Evolutionary conservation across 495 filamentous ascomycete species (phyloP), one percentile per base, ranked within the genome.

Genomic region (Acidomyces sp.): DNA sequence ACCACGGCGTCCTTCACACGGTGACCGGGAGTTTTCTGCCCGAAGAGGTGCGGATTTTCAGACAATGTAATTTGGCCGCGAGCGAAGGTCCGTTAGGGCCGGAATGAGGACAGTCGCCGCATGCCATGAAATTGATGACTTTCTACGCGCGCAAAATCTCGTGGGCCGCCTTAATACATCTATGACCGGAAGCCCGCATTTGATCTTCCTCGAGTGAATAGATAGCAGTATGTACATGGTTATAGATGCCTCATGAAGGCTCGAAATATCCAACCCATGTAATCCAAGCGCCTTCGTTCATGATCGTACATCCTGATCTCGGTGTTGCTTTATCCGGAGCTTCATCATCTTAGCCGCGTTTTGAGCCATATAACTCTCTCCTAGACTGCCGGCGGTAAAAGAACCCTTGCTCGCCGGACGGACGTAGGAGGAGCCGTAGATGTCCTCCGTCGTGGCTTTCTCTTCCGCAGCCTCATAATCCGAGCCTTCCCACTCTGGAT

Each of bases 61-160:
- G 79, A 39, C 80, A 85, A 64, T 83, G 78, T 60, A 84, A 84
- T 54, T 62, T 82, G 55, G 77, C 78, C 23, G 75, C 71, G 22
- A 72, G 64, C 33, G 62, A 63, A 41, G 59, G 67, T 18, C 69
- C 71, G 9, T 43, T 66, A 46, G 72, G 71, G 0, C 69, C 70
- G 48, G 44, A 62, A 28, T 40, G 32, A 28, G 16, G 13, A 18
- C 6, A 18, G 20, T 29, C 26, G 13, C 26, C 26, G 9, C 26
- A 29, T n/a, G n/a, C n/a, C n/a, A n/a, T n/a, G n/a, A n/a, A n/a
- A n/a, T n/a, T n/a, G n/a, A n/a, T n/a, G n/a, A n/a, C n/a, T n/a
- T n/a, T n/a, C n/a, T n/a, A n/a, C n/a, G n/a, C n/a, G n/a, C n/a
- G n/a, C n/a, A n/a, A n/a, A n/a, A n/a, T n/a, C n/a, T n/a, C n/a